These are phyloP conservation scores for Phytophthora foliorum DNA, from an alignment of 352 stramenopile genomes.

Conservation along the genomic window DNA sequence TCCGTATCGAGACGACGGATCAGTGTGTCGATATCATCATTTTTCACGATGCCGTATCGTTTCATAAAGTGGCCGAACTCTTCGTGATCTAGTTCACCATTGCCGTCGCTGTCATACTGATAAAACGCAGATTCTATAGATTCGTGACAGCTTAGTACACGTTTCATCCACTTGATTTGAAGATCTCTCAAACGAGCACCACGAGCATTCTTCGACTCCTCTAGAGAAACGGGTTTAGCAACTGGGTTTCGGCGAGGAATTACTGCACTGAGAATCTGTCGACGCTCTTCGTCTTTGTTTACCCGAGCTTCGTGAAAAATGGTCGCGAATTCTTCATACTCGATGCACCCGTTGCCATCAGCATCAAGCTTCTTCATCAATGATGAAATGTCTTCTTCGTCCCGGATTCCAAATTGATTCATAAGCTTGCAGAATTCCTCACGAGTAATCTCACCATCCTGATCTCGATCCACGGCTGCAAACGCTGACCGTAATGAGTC, in stretches of 20 bases:
- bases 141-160: constrained; percentile 62
- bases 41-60: constrained; percentile 67
- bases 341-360: constrained; percentile 55
- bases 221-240: constrained; percentile 6
- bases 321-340: constrained; percentile 73
- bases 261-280: neutral
- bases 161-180: constrained; percentile 75
- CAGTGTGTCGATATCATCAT: constrained; percentile 62
- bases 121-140: constrained; percentile 70
- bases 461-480: constrained; percentile 52
- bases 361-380: constrained; percentile 60
- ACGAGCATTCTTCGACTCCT: constrained; percentile 39
- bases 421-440: constrained; percentile 63
- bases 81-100: constrained; percentile 60
- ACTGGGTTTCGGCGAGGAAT: constrained; percentile 6
- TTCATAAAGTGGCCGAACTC: constrained; percentile 79
- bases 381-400: constrained; percentile 51
- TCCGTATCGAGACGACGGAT: constrained; percentile 61
- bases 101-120: constrained; percentile 71
- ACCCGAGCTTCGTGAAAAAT: constrained; percentile 61
- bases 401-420: constrained; percentile 53
- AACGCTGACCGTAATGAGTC: constrained; percentile 53
- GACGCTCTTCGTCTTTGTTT: constrained; percentile 9
- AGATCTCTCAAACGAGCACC: constrained; percentile 51
- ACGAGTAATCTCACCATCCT: constrained; percentile 50